Percentiles rank a stretch among this genome's conserved stretches.
Conservation (phyloP, 2,329 filamentous ascomycete species). For the Dryadomyces quercus-mongolicae region DNA sequence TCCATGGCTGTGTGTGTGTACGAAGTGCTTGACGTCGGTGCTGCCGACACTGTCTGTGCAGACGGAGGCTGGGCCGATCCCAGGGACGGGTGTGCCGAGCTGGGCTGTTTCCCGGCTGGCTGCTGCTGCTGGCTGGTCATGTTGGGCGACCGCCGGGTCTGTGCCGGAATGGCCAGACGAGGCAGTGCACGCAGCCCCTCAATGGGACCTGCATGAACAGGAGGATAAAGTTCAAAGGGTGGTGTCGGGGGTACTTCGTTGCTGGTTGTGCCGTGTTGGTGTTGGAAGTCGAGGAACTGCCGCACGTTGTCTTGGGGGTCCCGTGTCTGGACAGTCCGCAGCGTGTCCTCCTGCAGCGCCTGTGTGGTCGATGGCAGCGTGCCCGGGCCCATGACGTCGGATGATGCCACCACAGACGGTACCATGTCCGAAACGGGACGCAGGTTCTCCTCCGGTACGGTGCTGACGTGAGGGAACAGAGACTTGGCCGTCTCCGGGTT, state of each 20-base stretch:
- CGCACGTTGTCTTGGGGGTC: conserved; percentile 90
- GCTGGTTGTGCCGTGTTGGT: conserved; percentile 29
- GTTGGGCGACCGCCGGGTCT: conserved; percentile 12
- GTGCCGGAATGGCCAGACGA: conserved; percentile 46
- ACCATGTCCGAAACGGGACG: conserved; percentile 64
- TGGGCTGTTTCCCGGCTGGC: background rate
- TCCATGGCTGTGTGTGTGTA: conserved; percentile 13
- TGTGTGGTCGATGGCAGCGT: conserved; percentile 40
- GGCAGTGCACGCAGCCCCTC: conserved; percentile 46
- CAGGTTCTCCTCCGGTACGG: conserved; percentile 30
- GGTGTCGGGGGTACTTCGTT: conserved; percentile 56
- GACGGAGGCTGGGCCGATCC: background rate
- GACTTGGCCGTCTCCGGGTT: conserved; percentile 56
- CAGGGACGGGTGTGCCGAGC: too few relatives aligned
- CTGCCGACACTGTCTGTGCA: background rate
- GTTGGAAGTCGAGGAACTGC: conserved; percentile 82
- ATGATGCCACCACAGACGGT: conserved; percentile 80
- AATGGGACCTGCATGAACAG: conserved; percentile 24
- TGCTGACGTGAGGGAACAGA: conserved; percentile 26
- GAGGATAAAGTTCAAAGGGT: conserved; percentile 52
- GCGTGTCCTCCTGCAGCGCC: conserved; percentile 59
- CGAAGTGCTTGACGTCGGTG: conserved; percentile 3
- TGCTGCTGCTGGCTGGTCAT: too few relatives aligned
- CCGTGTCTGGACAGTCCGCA: conserved; percentile 55
- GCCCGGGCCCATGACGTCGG: conserved; percentile 71